Base-by-base conservation (phyloP, 2,329 filamentous ascomycete species). In the Colletotrichum liriopes region DNA sequence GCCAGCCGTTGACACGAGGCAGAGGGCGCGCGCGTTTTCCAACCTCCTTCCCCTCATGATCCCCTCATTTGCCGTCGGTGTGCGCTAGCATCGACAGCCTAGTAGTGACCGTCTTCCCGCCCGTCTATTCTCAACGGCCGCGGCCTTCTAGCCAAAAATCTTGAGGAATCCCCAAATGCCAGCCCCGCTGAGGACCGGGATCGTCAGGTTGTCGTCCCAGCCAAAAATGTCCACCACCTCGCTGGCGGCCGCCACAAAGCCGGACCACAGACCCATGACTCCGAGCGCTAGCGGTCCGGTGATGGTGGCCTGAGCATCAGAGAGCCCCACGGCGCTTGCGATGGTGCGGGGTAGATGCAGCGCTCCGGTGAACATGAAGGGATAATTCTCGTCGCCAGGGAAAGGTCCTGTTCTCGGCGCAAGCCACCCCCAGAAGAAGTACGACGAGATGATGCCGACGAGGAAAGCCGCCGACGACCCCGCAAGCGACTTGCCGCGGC, bases 201-300 rank as follows among this genome's bases (percentile, higher is more conserved):
- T 99, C 61, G 96, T 98, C 77, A 99, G 86, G 82, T 99, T 99
- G 84, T 99, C 96, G 79, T 99, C 96, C 93, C 94, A 95, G 59
- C 95, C 94, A 80, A 95, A 98, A 0, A 98, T 79, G 83, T 99
- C 95, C 56, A 98, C 88, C 20, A 96, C 93, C 83, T 99, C 96
- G 78, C 95, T 98, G 55, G 92, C 91, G 68, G 95, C 94, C 52
- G 95, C 96, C 65, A 96, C 90, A 54, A 98, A 83, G n/a, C 96
- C 96, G 8, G 95, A 95, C 84, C 93, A 94, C 49, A 98, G 75
- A 79, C 94, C 94, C 90, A 98, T 91, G 71, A 94, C 85, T 5
- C 91, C 92, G 45, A 98, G 86, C 1, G 96, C 96, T 73, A 92
- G 76, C 1, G 88, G 85, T 1, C 96, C 95, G 0, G 87, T 87